Conservation (phyloP, 495 filamentous ascomycete genomes). For the Xylaria acuta region DNA sequence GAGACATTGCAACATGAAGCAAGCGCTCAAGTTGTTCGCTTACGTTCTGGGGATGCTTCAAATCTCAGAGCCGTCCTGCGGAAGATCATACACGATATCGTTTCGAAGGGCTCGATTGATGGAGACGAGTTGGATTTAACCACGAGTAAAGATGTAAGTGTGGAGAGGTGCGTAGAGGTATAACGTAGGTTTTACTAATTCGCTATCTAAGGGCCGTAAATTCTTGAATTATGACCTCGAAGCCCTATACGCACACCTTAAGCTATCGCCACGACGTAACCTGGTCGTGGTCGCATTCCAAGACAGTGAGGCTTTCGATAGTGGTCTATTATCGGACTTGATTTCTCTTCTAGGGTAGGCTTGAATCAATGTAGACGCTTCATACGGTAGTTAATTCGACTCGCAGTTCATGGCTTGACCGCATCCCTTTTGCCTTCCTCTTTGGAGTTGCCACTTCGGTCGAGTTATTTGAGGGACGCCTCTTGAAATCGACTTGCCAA, state of each 20-base stretch:
- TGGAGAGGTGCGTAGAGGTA: background rate
- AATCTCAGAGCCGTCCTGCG: constrained; percentile 86
- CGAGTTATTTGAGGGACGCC: constrained; percentile 83
- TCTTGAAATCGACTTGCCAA: constrained; percentile 76
- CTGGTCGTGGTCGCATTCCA: constrained; percentile 80
- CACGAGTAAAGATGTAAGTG: constrained; percentile 61
- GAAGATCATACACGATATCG: constrained; percentile 76
- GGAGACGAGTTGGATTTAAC: constrained; percentile 55
- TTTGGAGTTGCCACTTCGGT: constrained; percentile 92
- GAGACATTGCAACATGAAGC: constrained; percentile 56
- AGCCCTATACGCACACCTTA: constrained; percentile 70
- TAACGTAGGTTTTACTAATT: background rate
- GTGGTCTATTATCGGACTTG: constrained; percentile 75
- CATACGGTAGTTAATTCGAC: background rate
- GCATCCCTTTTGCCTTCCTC: constrained; percentile 87
- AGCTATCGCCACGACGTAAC: constrained; percentile 59
- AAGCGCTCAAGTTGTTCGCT: constrained; percentile 64
- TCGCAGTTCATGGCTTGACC: constrained; percentile 78
- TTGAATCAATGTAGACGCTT: background rate
- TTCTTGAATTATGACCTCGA: constrained; percentile 92
- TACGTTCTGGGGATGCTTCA: constrained; percentile 77
- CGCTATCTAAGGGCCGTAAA: constrained; percentile 62
- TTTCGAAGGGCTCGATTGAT: constrained; percentile 48
- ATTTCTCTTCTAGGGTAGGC: constrained; percentile 77
- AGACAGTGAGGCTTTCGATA: constrained; percentile 93